Percentiles rank a stretch among this genome's conserved stretches.
Conservation (phyloP, 176 grass and related monocot genomes). For the Musa beccarii region DNA sequence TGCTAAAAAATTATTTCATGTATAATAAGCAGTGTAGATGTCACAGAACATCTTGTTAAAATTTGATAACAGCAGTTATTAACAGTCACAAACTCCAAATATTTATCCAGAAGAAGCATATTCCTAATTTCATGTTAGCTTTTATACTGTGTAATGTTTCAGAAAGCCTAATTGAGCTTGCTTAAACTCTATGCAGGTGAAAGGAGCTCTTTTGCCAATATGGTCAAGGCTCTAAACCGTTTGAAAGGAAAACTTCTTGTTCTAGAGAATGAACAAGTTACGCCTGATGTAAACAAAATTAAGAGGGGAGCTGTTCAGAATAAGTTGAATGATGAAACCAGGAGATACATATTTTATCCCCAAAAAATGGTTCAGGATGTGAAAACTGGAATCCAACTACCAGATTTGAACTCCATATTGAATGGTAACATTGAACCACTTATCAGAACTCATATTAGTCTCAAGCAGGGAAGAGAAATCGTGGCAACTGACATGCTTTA, state of each 20-base stretch:
- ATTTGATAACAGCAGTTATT: too few relatives aligned
- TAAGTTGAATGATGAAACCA: slow-evolving; percentile 29
- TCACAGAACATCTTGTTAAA: too few relatives aligned
- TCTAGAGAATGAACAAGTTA: slow-evolving; percentile 34
- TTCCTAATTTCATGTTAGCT: not conserved
- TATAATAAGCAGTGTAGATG: too few relatives aligned
- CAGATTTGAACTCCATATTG: slow-evolving; percentile 54
- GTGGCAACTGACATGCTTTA: not conserved
- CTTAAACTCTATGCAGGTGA: slow-evolving; percentile 42
- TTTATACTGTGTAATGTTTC: not conserved
- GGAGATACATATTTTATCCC: slow-evolving; percentile 60
- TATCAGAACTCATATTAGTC: slow-evolving; percentile 50
- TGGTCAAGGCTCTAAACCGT: slow-evolving; percentile 61
- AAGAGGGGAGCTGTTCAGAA: slow-evolving; percentile 29
- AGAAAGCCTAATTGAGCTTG: not conserved
- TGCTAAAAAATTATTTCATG: too few relatives aligned
- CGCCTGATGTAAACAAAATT: slow-evolving; percentile 29
- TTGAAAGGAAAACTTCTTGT: slow-evolving; percentile 81
- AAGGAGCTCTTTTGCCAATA: slow-evolving; percentile 83
- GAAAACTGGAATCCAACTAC: slow-evolving; percentile 58
- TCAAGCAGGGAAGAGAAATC: slow-evolving; percentile 31
- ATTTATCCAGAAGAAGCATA: too few relatives aligned
- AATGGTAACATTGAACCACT: slow-evolving; percentile 64
- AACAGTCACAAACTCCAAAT: too few relatives aligned
- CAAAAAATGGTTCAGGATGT: slow-evolving; percentile 67